phyloP scores from a whole-genome alignment of 495 filamentous ascomycete genomes.

The Tuber borchii region DNA sequence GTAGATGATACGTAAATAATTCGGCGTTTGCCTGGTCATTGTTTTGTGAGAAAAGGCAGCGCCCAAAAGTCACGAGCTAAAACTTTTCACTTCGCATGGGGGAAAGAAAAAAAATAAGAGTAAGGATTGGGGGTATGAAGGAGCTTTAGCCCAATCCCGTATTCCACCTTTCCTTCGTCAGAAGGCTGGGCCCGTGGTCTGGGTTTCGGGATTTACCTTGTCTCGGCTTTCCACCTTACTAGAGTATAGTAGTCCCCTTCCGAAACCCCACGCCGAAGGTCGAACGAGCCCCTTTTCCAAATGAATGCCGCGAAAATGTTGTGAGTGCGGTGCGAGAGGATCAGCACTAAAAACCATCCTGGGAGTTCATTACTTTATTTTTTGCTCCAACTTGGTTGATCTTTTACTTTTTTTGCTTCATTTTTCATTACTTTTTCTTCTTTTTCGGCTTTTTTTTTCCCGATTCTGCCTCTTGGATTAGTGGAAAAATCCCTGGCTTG shows the following conservation, averaged over 20 bases:
- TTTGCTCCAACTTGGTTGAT: neutral
- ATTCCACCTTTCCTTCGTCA: neutral
- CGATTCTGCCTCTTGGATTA: neutral
- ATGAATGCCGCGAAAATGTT: neutral
- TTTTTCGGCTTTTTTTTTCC: neutral
- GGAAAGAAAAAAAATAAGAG: neutral
- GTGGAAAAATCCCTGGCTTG: neutral
- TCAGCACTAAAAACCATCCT: neutral
- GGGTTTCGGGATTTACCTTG: slow-evolving; percentile 18
- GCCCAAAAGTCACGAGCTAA: neutral
- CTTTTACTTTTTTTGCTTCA: neutral
- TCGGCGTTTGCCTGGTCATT: too few relatives aligned
- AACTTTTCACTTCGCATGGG: neutral
- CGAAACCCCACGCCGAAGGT: slow-evolving; percentile 16
- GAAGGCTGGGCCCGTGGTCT: slow-evolving; percentile 6
- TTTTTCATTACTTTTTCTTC: neutral
- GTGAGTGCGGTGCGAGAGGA: neutral
- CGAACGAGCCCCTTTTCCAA: slow-evolving; percentile 31
- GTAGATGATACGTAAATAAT: too few relatives aligned
- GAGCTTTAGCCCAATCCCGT: neutral
- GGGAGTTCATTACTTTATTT: neutral
- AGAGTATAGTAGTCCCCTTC: slow-evolving; percentile 15
- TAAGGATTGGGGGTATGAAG: neutral
- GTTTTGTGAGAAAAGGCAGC: neutral
- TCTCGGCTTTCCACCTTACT: slow-evolving; percentile 19